A percentile compares a stretch with the other conserved stretches of the same genome.
These are phyloP conservation scores for Avena eriantha DNA, from an alignment of 176 grass and related monocot species.

Conservation along the genomic window DNA sequence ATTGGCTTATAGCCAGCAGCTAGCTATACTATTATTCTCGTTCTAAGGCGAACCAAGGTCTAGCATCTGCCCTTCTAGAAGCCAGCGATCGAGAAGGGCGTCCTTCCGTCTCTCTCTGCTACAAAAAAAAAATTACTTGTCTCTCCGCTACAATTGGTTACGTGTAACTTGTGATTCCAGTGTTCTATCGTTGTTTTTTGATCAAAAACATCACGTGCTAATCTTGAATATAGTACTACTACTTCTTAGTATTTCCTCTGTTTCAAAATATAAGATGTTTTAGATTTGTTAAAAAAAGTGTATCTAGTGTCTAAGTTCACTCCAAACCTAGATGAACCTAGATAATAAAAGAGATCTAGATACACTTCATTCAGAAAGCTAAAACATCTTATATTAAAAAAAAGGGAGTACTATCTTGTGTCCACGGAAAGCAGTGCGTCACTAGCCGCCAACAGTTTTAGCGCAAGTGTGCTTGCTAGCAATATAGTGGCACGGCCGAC, in stretches of 20 bases:
- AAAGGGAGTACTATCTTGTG: neutral
- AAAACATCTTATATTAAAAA: too few relatives aligned
- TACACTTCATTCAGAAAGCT: too few relatives aligned
- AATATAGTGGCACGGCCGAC: neutral
- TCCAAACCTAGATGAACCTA: too few relatives aligned
- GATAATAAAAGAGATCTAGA: too few relatives aligned
- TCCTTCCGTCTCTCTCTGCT: neutral
- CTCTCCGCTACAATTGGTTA: too few relatives aligned
- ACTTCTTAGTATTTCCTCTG: too few relatives aligned
- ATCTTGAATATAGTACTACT: neutral
- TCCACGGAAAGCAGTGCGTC: neutral
- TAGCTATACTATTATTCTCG: too few relatives aligned
- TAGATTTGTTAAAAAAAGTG: too few relatives aligned
- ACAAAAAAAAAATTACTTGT: too few relatives aligned
- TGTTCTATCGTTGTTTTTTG: neutral
- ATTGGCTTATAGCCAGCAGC: too few relatives aligned
- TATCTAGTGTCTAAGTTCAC: too few relatives aligned
- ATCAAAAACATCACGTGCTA: neutral
- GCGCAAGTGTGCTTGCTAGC: neutral
- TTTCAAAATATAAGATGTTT: too few relatives aligned
- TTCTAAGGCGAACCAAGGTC: neutral
- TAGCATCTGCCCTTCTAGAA: slow-evolving; percentile 38
- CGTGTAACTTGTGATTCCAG: neutral
- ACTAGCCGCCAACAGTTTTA: neutral
- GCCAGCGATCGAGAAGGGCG: neutral